Evolutionary conservation across 2,329 filamentous ascomycete species (phyloP), one percentile per base, ranked within the genome.

Genomic region (Pestalotiopsis sp.): DNA sequence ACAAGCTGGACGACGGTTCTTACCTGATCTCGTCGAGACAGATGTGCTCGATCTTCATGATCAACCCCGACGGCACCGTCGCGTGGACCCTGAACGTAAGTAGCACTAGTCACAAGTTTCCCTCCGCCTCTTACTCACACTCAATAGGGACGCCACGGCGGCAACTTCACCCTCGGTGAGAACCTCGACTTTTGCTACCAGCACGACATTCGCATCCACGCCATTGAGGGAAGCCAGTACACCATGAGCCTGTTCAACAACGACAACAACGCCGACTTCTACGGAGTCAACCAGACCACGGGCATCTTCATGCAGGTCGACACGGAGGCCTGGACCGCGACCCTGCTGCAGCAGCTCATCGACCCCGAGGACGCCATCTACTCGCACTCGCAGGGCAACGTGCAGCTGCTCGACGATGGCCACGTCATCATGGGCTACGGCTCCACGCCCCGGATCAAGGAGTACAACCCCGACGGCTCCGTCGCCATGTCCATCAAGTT

Each of bases 211-310:
- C 78, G 77, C 0, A 75, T 75, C 14, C 70, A 74, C 6, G 72
- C 73, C 5, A 70, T 74, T 0, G 70, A 70, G 0, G 72, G 71
- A 0, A 59, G 68, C 20, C 72, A 68, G 14, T 70, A 78, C 27
- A 68, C 71, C 0, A 70, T 81, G 12, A 80, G 75, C 65, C 68
- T 81, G 41, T 80, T 79, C 52, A 78, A 81, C 73, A 81, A 81
- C 59, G 78, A 75, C 59, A 80, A 80, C 36, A 75, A 72, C 12
- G 72, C 72, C 20, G 66, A 71, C 23, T 56, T 62, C 17, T 69
- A 69, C 4, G 71, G 73, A 12, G 62, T 73, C 52, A 71, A 74
- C 27, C 70, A 75, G 67, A 73, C 74, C 0, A 68, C 71, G 17
- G 75, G 75, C 12, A 61, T 75, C n/a, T 63, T 75, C 60, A 41